Base-by-base conservation (phyloP, 1,284 basidiomycete genomes). In the Sphaerobolus stellatus region DNA sequence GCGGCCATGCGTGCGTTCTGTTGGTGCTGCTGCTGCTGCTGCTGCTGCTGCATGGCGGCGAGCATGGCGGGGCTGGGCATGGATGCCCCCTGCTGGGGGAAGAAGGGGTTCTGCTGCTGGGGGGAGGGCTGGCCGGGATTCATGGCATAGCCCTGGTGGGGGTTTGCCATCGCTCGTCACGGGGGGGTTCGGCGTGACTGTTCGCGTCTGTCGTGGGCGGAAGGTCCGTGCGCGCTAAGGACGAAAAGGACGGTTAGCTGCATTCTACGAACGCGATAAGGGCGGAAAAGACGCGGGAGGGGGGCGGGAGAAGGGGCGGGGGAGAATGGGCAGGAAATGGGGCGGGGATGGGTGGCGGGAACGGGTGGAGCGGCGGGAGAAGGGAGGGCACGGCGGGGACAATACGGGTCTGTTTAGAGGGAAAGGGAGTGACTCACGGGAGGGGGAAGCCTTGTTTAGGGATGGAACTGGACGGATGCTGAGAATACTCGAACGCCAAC, bases 41-140 rank as follows among this genome's bases (percentile, higher is more conserved):
- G 59, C 49, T 60, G 60, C 43, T 59, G 60, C 60, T 64, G 65
- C 33, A 67, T 68, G 36, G 68, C 63, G 38, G 69, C 68, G 54
- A 72, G 67, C 65, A 73, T 72, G 43, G 70, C 68, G 20, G 68
- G 67, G 48, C 68, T 71, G 20, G 36, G 33, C 24, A 29, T 30
- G 41, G 20, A 27, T n/a, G 34, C 28, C 11, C 13, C 16, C 30
- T 47, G 22, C 20, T 20, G 33, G 31, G 30, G 14, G 41, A 20
- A 43, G 31, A 18, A 33, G 33, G 20, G 33, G 51, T 41, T 54
- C 44, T 58, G 54, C 29, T 59, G 54, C 31, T 61, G 59, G n/a
- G 59, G 54, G n/a, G 52, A 46, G 24, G 52, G 30, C 24, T 56
- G 51, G 9, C 43, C 56, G 49, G 18, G 47, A 36, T 24, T 40